phyloP scores from a whole-genome alignment of 2,329 filamentous ascomycete genomes.

The Magnaporthiopsis poae region DNA sequence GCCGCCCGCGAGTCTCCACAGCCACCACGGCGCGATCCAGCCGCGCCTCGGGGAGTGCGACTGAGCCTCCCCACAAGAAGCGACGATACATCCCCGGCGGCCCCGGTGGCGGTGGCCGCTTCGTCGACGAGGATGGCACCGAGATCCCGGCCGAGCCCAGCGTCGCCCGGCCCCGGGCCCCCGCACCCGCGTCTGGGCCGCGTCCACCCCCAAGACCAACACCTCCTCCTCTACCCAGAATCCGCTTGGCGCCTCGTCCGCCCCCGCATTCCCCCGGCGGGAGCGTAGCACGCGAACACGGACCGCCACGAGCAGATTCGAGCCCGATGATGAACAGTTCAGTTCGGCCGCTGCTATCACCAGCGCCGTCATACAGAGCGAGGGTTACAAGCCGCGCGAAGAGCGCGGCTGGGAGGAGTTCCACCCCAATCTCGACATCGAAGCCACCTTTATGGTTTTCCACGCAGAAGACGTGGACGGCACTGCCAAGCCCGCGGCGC shows the following conservation, averaged over 20 bases:
- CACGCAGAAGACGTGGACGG: slow-evolving; percentile 79
- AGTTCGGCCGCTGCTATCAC: slow-evolving; percentile 83
- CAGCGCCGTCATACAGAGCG: slow-evolving; percentile 77
- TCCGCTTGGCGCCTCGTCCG: slow-evolving; percentile 31
- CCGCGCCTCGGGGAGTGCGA: slow-evolving; percentile 27
- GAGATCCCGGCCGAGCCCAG: slow-evolving; percentile 46
- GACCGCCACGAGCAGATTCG: slow-evolving; percentile 39
- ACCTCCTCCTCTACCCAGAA: slow-evolving; percentile 2
- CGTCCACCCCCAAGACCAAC: neutral
- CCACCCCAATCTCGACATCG: slow-evolving; percentile 87
- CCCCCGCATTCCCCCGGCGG: slow-evolving; percentile 41
- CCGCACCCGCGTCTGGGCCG: slow-evolving; percentile 21
- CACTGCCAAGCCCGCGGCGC: slow-evolving; percentile 39
- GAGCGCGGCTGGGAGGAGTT: slow-evolving; percentile 97
- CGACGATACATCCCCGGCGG: slow-evolving; percentile 77
- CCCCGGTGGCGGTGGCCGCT: slow-evolving; percentile 75
- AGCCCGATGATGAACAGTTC: slow-evolving; percentile 57
- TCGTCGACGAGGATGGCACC: slow-evolving; percentile 61
- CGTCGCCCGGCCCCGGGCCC: slow-evolving; percentile 40
- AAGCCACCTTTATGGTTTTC: slow-evolving; percentile 67
- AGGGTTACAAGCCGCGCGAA: slow-evolving; percentile 94
- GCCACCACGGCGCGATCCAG: slow-evolving; percentile 23
- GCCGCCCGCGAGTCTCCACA: slow-evolving; percentile 29
- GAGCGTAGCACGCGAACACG: slow-evolving; percentile 49
- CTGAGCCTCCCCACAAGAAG: slow-evolving; percentile 59